Conservation (phyloP, 2,329 filamentous ascomycete species). For the Aspergillus fumigatiaffinis region DNA sequence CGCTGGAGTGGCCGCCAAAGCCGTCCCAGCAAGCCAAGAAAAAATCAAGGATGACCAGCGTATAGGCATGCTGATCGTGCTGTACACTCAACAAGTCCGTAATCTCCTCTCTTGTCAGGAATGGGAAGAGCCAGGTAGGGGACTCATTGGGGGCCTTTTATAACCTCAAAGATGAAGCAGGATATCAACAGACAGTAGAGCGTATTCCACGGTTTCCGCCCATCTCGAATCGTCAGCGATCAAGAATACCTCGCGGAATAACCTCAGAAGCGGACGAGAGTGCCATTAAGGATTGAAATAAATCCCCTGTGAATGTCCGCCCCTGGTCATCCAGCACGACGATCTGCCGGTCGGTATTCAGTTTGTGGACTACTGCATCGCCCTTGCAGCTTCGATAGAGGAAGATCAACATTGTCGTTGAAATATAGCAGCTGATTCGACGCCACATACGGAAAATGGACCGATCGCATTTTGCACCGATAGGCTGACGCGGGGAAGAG, state of each 20-base stretch:
- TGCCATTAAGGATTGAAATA: not conserved
- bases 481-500: not conserved
- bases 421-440: not conserved
- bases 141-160: not conserved
- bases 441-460: not conserved
- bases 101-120: not conserved
- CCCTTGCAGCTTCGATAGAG: not conserved
- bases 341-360: not conserved
- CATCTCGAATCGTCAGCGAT: not conserved
- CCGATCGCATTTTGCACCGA: not conserved
- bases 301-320: slow-evolving; percentile 10
- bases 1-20: slow-evolving; percentile 28
- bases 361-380: not conserved
- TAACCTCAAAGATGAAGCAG: not conserved
- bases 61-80: slow-evolving; percentile 16
- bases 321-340: not conserved
- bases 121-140: not conserved
- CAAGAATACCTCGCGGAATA: not conserved
- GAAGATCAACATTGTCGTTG: not conserved
- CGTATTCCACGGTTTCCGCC: not conserved
- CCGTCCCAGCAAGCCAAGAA: slow-evolving; percentile 16
- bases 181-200: not conserved
- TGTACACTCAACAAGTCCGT: not conserved
- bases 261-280: not conserved
- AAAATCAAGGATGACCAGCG: slow-evolving; percentile 14